Percentiles rank a stretch among this genome's conserved stretches.
Evolutionary conservation across 805 yeast species (phyloP).

Genomic region (Metschnikowia gelsemii): DNA sequence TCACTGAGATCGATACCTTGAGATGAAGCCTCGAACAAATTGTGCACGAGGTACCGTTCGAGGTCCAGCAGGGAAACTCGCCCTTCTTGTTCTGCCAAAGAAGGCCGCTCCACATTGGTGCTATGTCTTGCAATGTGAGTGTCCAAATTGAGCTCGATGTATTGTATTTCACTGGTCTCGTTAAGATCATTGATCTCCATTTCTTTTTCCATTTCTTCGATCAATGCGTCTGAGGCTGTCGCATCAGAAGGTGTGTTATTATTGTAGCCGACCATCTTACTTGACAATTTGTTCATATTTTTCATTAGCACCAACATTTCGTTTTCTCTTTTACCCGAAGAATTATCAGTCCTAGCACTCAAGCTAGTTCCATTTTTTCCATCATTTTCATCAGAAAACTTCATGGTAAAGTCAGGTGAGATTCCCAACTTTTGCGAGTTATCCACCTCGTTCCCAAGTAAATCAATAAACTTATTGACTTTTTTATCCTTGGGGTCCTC

Average conservation of each 20-base stretch:
- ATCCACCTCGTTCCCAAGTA: conserved; percentile 79
- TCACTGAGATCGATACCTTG: conserved; percentile 29
- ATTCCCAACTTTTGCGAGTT: conserved; percentile 76
- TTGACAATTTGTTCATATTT: conserved; percentile 86
- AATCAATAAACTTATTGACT: conserved; percentile 71
- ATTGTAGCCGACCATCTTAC: conserved; percentile 61
- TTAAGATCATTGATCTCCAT: conserved; percentile 53
- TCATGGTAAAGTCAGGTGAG: conserved; percentile 87
- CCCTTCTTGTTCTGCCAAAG: neutral
- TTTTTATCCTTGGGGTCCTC: conserved; percentile 41
- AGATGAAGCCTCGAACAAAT: conserved; percentile 17
- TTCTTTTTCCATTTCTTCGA: conserved; percentile 44
- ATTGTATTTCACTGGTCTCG: conserved; percentile 46
- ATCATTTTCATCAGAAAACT: conserved; percentile 44
- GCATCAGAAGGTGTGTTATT: conserved; percentile 21
- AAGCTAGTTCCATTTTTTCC: conserved; percentile 5
- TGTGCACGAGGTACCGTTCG: conserved; percentile 16
- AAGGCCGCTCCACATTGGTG: conserved; percentile 11
- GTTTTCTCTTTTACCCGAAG: conserved; percentile 33
- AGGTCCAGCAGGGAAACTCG: conserved; percentile 7
- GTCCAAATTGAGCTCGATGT: conserved; percentile 48
- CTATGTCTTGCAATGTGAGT: conserved; percentile 21
- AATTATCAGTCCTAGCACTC: conserved; percentile 3
- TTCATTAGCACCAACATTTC: conserved; percentile 76
- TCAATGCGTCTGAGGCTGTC: conserved; percentile 19